Conservation (phyloP, 2,329 filamentous ascomycete species). For the Aureobasidium leucospermi region DNA sequence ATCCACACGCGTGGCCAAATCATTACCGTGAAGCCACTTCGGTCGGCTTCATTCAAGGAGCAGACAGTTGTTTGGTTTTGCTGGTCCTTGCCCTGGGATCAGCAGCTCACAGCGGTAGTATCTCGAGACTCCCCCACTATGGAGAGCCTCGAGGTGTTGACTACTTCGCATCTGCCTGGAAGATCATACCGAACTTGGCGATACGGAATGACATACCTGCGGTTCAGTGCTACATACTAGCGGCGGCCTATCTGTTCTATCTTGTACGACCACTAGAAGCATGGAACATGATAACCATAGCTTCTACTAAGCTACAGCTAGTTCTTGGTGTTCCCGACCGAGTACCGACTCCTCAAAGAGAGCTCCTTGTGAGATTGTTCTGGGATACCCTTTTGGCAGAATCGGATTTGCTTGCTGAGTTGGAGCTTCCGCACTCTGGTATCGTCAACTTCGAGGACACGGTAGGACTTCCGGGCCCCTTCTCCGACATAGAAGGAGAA, state of each 20-base stretch:
- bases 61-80: constrained; percentile 75
- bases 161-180: constrained; percentile 77
- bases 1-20: constrained; percentile 70
- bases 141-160: constrained; percentile 68
- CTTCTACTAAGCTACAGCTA: constrained; percentile 74
- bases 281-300: constrained; percentile 72
- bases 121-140: constrained; percentile 61
- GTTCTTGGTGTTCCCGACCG: constrained; percentile 66
- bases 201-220: constrained; percentile 70
- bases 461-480: constrained; percentile 69
- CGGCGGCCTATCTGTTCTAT: constrained; percentile 76
- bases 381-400: constrained; percentile 80
- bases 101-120: constrained; percentile 67
- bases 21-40: constrained; percentile 70
- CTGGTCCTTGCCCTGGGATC: constrained; percentile 71
- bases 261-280: constrained; percentile 74
- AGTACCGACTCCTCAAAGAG: constrained; percentile 62
- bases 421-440: constrained; percentile 75
- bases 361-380: constrained; percentile 70
- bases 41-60: constrained; percentile 68
- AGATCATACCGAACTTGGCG: constrained; percentile 68
- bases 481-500: constrained; percentile 61
- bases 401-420: constrained; percentile 67
- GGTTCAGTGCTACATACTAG: constrained; percentile 72
- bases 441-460: constrained; percentile 77